Evolutionary conservation across 202 grass and related monocot species (phyloP), one percentile per base, ranked within the genome.

Genomic region (Cymbopogon flexuosus): DNA sequence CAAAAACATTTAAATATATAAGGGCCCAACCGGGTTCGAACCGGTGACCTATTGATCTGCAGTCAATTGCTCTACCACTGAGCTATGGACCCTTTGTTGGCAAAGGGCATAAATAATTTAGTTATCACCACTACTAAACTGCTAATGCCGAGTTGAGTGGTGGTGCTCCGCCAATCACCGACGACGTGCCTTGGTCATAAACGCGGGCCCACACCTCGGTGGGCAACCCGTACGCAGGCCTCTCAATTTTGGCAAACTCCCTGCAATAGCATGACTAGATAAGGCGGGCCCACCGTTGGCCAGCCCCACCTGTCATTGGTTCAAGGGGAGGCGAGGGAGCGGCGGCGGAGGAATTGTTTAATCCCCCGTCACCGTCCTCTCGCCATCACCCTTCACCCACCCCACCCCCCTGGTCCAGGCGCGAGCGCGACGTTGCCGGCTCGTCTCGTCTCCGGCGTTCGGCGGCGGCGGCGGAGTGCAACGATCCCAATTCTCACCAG

Each of bases 61-160:
- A 99, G 90, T 89, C 86, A 93, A 94, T 91, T 94, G 95, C 84
- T 93, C 92, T 86, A 94, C 90, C 92, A 91, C 88, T 95, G 92
- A 95, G 90, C 95, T 94, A 91, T 94, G 92, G 84, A 97, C 86
- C 90, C 89, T 2, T 46, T 24, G n/a, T n/a, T n/a, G n/a, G n/a
- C n/a, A n/a, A n/a, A n/a, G n/a, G n/a, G n/a, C n/a, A n/a, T n/a
- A n/a, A n/a, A n/a, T n/a, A n/a, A n/a, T n/a, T n/a, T n/a, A n/a
- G n/a, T n/a, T n/a, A n/a, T n/a, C n/a, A n/a, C n/a, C n/a, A n/a
- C n/a, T n/a, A n/a, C n/a, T n/a, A n/a, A n/a, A n/a, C n/a, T n/a
- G n/a, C n/a, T n/a, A n/a, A n/a, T n/a, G n/a, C n/a, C n/a, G n/a
- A 42, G 40, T 6, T 31, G 30, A 31, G 30, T 31, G 27, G 30